Conservation (phyloP, 2,329 filamentous ascomycete species). For the Talaromyces islandicus region DNA sequence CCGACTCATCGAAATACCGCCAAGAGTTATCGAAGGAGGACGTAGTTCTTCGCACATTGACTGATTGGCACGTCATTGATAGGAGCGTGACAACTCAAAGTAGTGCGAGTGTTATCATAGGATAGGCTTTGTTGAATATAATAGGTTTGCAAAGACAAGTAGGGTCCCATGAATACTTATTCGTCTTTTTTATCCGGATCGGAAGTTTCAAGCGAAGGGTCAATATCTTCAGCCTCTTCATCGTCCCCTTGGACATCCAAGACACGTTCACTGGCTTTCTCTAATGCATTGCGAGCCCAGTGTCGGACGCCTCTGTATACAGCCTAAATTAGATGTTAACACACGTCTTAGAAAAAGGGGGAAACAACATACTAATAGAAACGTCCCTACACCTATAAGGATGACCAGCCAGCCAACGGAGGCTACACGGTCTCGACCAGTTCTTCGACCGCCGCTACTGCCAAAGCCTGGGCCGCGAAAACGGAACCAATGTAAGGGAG, state of each 20-base stretch:
- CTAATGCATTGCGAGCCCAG: slow-evolving; percentile 66
- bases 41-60: slow-evolving; percentile 83
- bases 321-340: slow-evolving; percentile 44
- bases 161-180: not conserved
- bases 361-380: slow-evolving; percentile 60
- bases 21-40: slow-evolving; percentile 29
- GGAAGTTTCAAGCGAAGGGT: slow-evolving; percentile 21
- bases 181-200: slow-evolving; percentile 7
- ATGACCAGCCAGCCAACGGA: slow-evolving; percentile 76
- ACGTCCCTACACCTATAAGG: slow-evolving; percentile 70
- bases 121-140: not conserved
- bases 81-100: slow-evolving; percentile 92
- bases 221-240: slow-evolving; percentile 51
- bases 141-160: not conserved
- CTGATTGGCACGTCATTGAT: slow-evolving; percentile 87
- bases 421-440: slow-evolving; percentile 70
- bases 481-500: slow-evolving; percentile 72
- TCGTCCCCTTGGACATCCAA: slow-evolving; percentile 61
- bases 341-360: not conserved
- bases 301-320: slow-evolving; percentile 76
- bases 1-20: slow-evolving; percentile 12
- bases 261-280: slow-evolving; percentile 71
- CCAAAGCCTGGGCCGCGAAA: slow-evolving; percentile 57
- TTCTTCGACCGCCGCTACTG: slow-evolving; percentile 46
- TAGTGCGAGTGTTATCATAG: slow-evolving; percentile 58